Conservation (phyloP, 768 basidiomycete species). For the Galerina sulciceps region DNA sequence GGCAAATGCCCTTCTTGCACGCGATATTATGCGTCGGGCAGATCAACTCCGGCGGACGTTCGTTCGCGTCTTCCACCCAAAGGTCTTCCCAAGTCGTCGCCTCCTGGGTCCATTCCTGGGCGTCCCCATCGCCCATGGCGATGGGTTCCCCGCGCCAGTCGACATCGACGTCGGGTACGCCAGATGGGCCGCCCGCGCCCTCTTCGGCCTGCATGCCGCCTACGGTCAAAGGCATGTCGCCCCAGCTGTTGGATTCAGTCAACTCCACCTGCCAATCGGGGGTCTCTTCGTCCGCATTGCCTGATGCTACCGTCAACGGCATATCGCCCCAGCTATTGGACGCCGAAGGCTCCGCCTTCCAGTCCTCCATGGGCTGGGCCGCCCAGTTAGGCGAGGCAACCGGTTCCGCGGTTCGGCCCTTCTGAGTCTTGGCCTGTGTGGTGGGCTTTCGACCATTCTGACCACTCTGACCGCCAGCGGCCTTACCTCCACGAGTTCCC, state of each 20-base stretch:
- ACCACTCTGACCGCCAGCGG: too few species aligned
- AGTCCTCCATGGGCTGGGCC: not conserved
- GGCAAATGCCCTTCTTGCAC: slow-evolving; percentile 43
- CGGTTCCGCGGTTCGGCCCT: not conserved
- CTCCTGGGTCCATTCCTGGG: not conserved
- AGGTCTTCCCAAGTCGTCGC: slow-evolving; percentile 11
- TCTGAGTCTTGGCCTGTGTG: too few species aligned
- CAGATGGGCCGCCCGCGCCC: not conserved
- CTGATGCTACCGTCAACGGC: not conserved
- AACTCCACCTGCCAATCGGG: not conserved
- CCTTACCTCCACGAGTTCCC: too few species aligned
- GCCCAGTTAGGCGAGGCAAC: not conserved
- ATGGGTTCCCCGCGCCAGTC: not conserved
- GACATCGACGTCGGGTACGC: not conserved
- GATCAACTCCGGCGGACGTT: slow-evolving; percentile 17
- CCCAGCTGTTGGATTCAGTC: not conserved
- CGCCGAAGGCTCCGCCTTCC: not conserved
- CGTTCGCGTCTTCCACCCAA: slow-evolving; percentile 24
- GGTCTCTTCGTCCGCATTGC: not conserved
- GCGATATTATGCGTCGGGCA: slow-evolving; percentile 15
- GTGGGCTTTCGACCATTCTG: too few species aligned
- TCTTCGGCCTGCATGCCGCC: not conserved
- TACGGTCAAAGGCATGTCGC: not conserved
- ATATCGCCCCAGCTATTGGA: not conserved
- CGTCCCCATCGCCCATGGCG: not conserved